phyloP scores from a whole-genome alignment of 108 stramenopile genomes.

The Phaeodactylum tricornutum region DNA sequence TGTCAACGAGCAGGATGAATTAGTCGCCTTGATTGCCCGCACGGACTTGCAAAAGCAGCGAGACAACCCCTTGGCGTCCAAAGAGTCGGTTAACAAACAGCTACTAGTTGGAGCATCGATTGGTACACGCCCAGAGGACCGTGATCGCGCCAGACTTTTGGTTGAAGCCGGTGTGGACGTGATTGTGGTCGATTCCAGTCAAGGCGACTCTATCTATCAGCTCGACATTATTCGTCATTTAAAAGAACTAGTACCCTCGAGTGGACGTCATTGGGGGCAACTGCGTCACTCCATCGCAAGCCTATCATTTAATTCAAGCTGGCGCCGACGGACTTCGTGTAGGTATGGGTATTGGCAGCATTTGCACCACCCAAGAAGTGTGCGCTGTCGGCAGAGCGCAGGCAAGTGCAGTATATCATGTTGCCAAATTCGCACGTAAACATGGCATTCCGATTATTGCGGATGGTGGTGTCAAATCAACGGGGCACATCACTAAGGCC shows the following conservation, averaged over 20 bases:
- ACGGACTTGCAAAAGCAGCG: slow-evolving; percentile 97
- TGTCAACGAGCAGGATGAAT: slow-evolving; percentile 90
- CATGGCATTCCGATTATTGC: slow-evolving; percentile 96
- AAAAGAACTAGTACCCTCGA: slow-evolving; percentile 74
- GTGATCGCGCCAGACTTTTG: slow-evolving; percentile 75
- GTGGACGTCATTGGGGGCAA: slow-evolving; percentile 99
- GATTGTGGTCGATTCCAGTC: slow-evolving; percentile 98
- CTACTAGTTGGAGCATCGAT: slow-evolving; percentile 96
- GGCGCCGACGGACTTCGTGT: slow-evolving; percentile 99
- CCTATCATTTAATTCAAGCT: slow-evolving; percentile 93
- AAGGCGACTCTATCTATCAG: slow-evolving; percentile 98
- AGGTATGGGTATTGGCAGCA: slow-evolving; percentile 99
- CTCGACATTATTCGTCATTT: slow-evolving; percentile 93
- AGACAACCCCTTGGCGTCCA: slow-evolving; percentile 95
- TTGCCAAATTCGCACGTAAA: slow-evolving; percentile 86
- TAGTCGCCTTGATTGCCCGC: slow-evolving; percentile 95
- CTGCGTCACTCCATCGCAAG: slow-evolving; percentile 96
- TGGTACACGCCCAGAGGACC: slow-evolving; percentile 97
- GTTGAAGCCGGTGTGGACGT: slow-evolving; percentile 98
- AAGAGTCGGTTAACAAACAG: slow-evolving; percentile 90
- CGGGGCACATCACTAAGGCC: slow-evolving; percentile 98
- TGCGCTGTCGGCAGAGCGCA: slow-evolving; percentile 99
- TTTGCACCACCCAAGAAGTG: slow-evolving; percentile 99
- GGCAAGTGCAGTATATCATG: slow-evolving; percentile 97
- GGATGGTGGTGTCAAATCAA: slow-evolving; percentile 97